Base-by-base conservation (phyloP, 108 stramenopile genomes). In the Cyclotella sp. region DNA sequence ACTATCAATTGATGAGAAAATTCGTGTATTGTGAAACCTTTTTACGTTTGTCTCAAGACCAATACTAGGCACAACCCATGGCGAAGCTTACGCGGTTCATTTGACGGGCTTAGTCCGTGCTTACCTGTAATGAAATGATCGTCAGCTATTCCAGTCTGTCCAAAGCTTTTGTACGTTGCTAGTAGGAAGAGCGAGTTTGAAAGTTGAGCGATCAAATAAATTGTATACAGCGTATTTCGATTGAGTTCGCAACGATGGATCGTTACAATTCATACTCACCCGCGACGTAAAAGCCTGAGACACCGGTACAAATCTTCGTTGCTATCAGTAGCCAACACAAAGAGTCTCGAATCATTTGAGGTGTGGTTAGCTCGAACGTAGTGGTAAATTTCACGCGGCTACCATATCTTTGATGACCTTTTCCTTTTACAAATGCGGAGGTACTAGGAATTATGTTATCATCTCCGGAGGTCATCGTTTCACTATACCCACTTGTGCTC, bases 241-340 rank as follows among this genome's bases (percentile, higher is more conserved):
- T 51, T 1, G 49, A 51, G 19, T 19, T 19, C 49, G 3, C 16
- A 16, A 16, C n/a, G 16, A 19, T 8, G 49, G 19, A 19, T 51
- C 19, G n/a, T 8, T 19, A 51, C 49, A 51, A 51, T 51, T 8
- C 3, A 3, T 8, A 40, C 55, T 57, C 40, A 62, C 61, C 61
- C 10, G 75, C 74, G 13, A 81, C 61, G 39, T 81, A 81, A 29
- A 81, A 76, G 9, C 80, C 80, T 27, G 70, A 29, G 19, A 83
- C 82, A 39, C 82, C 82, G n/a, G 72, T 67, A 39, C 66, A 73
- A 53, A 83, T 78, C 9, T 72, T 44, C 0, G 72, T 62, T 3
- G 58, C 77, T 28, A 83, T 78, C 5, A 83, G 26, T 6, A 83
- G 82, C 82, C 82, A 83, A 24, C 77, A 83, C 15, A 83, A 40